Base-by-base conservation (phyloP, 2,329 filamentous ascomycete genomes). In the Stemphylium lycopersici region DNA sequence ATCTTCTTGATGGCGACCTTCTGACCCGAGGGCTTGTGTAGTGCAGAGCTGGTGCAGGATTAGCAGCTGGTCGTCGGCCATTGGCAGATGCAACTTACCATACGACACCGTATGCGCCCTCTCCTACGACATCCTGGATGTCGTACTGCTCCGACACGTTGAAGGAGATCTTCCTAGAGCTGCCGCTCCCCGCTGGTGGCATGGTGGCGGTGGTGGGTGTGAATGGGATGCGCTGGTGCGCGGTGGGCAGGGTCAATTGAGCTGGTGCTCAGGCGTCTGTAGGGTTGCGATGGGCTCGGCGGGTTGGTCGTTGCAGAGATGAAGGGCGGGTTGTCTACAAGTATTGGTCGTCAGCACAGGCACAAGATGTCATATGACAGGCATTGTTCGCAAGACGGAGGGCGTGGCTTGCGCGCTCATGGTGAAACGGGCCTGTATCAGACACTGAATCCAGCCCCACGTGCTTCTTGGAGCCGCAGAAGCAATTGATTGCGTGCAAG, bases 1-100 rank as follows among this genome's bases (percentile, higher is more conserved):
- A 99, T 99, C 85, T 99, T 99, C 84, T 99, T 99, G 83, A 99
- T 99, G 58, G 95, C 95, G 56, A 99, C 95, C 80, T 98, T 98
- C 79, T 99, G 95, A 60, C 92, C 89, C 0, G 95, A 98, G 18
- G 95, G 95, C 81, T 98, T 98, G 83, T 99, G 95, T 66, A 98
- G 88, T 53, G 95, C 95, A 57, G 95, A 99, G 81, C 92, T 96
- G 68, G 58, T 39, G 36, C 26, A 18, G 16, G 33, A 58, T 75
- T 52, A 74, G 62, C 38, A 56, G 37, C 20, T 13, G 46, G 18
- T 54, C 4, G n/a, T 15, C 31, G 32, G 29, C 32, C 47, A 49
- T 42, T 39, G 51, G 49, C 38, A 39, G 36, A 20, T 36, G 49
- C 31, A 49, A 80, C 89, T 76, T 84, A 97, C 93, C 95, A 98